phyloP scores from a whole-genome alignment of 192 early-diverging fungal genomes.

The Coemansia nantahalensis region DNA sequence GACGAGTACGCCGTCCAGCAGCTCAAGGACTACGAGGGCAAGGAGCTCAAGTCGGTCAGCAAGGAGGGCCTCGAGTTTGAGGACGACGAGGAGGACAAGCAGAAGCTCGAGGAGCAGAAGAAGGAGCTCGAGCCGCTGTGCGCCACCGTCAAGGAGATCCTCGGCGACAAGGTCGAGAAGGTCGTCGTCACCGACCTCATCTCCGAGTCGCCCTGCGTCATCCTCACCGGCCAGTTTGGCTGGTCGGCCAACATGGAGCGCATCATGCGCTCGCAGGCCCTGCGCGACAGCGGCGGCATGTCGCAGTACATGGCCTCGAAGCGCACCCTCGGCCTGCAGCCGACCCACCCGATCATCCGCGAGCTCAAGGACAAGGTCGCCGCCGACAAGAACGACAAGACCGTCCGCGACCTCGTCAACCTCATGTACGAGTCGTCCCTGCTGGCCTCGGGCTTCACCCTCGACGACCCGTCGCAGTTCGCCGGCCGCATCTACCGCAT shows the following conservation, averaged over 20 bases:
- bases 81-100: slow-evolving; percentile 99
- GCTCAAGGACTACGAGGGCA: slow-evolving; percentile 99
- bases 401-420: slow-evolving; percentile 94
- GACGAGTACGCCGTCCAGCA: slow-evolving; percentile 99
- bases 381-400: slow-evolving; percentile 97
- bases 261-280: slow-evolving; percentile 99
- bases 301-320: slow-evolving; percentile 99
- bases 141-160: slow-evolving; percentile 95
- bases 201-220: slow-evolving; percentile 95
- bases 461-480: slow-evolving; percentile 94
- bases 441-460: slow-evolving; percentile 94
- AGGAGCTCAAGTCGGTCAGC: slow-evolving; percentile 96
- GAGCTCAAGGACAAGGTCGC: slow-evolving; percentile 90
- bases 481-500: slow-evolving; percentile 97
- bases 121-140: slow-evolving; percentile 89
- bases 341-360: slow-evolving; percentile 92
- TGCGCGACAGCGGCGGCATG: slow-evolving; percentile 97
- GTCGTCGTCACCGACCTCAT: slow-evolving; percentile 95
- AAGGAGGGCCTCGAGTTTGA: slow-evolving; percentile 99
- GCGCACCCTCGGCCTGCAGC: slow-evolving; percentile 99
- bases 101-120: slow-evolving; percentile 90
- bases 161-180: slow-evolving; percentile 98
- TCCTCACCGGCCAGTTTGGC: slow-evolving; percentile 98
- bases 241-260: slow-evolving; percentile 99
- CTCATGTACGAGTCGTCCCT: slow-evolving; percentile 95